phyloP scores from a whole-genome alignment of 805 yeast genomes.

The Hanseniaspora thailandica region DNA sequence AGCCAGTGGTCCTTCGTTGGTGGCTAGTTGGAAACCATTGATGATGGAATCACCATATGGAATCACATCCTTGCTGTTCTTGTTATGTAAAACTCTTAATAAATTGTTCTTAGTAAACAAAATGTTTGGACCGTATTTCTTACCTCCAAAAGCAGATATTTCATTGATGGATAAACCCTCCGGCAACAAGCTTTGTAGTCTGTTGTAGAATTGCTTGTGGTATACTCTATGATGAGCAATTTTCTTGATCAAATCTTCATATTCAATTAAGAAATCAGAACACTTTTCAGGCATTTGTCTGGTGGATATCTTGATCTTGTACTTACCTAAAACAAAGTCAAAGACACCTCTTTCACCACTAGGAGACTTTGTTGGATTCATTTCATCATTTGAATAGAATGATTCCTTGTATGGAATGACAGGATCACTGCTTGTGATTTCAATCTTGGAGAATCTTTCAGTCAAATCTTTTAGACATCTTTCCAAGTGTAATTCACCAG shows the following conservation, averaged over 20 bases:
- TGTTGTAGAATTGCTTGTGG: constrained; percentile 25
- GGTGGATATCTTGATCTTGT: constrained; percentile 33
- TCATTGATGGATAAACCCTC: constrained; percentile 27
- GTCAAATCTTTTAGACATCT: constrained; percentile 83
- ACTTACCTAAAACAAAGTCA: constrained; percentile 41
- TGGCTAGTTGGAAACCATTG: constrained; percentile 77
- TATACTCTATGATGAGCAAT: constrained; percentile 3
- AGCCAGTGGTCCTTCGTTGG: constrained; percentile 75
- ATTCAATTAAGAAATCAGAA: constrained; percentile 37
- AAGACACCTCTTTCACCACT: constrained; percentile 41
- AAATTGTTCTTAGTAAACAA: constrained; percentile 35
- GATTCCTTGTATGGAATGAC: constrained; percentile 92
- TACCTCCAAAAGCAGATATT: constrained; percentile 65
- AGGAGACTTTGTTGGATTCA: constrained; percentile 39
- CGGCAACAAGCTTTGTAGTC: constrained; percentile 27
- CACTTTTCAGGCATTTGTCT: constrained; percentile 46
- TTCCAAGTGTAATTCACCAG: constrained; percentile 93
- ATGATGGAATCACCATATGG: constrained; percentile 51
- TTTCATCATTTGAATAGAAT: constrained; percentile 39
- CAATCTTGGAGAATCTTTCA: constrained; percentile 86
- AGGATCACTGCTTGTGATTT: constrained; percentile 76
- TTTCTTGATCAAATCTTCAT: constrained; percentile 35
- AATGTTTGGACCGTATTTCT: constrained; percentile 62
- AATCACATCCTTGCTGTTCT: constrained; percentile 20
- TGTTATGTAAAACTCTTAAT: constrained; percentile 29